Conservation (phyloP, 2,329 filamentous ascomycete genomes). For the Colletotrichum camelliae region DNA sequence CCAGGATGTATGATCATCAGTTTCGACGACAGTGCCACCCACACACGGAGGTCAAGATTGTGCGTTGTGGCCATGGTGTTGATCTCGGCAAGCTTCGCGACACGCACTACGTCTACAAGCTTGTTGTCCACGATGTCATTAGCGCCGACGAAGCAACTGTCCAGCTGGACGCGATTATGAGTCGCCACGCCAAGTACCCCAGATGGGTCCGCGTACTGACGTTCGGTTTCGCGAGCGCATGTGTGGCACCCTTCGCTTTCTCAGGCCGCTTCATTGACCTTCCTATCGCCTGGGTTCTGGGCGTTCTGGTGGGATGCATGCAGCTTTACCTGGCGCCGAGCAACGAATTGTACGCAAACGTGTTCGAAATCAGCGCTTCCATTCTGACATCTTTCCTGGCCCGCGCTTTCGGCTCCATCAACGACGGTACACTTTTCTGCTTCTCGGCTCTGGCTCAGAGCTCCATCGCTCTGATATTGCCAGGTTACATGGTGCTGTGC, state of each 20-base stretch:
- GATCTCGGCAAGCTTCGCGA: constrained; percentile 78
- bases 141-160: constrained; percentile 72
- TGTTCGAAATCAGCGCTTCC: constrained; percentile 59
- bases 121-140: constrained; percentile 80
- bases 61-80: constrained; percentile 71
- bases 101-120: constrained; percentile 79
- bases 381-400: constrained; percentile 73
- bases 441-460: constrained; percentile 76
- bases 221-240: constrained; percentile 78
- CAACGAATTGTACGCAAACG: constrained; percentile 71
- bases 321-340: constrained; percentile 77
- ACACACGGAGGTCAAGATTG: constrained; percentile 81
- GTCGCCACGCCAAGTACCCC: constrained; percentile 47
- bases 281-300: constrained; percentile 77
- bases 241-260: constrained; percentile 83
- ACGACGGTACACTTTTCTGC: constrained; percentile 65
- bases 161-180: constrained; percentile 62
- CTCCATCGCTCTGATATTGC: constrained; percentile 77
- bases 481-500: constrained; percentile 60
- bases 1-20: constrained; percentile 95
- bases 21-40: constrained; percentile 76
- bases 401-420: constrained; percentile 72
- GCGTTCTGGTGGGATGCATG: constrained; percentile 74
- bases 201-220: constrained; percentile 65
- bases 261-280: constrained; percentile 78